Evolutionary conservation across 176 grass and related monocot species (phyloP), one percentile per base, ranked within the genome.

Genomic region (Cenchrus purpureus): DNA sequence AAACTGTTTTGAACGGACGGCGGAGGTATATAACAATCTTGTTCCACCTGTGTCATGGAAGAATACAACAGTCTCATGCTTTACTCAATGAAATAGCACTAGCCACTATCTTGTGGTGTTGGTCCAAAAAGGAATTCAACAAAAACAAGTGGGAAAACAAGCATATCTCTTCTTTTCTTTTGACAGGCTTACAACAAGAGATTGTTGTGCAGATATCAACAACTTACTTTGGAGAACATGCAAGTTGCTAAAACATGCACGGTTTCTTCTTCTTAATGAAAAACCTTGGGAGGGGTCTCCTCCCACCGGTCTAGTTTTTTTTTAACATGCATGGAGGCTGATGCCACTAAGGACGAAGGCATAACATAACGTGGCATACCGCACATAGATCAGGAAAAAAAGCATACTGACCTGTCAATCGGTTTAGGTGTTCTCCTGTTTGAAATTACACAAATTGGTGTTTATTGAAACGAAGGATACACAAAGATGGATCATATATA

Each of bases 381-480:
- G 37, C 37, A 0, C 0, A 76, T 50, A 53, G 22, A 19, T 69
- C 45, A 10, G 34, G 29, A 10, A 7, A 56, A 37, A 75, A 40
- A 4, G 1, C 20, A 59, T 76, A 44, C 5, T 59, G 6, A 69
- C n/a, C 17, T 51, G 15, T 52, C 63, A 50, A 42, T 54, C 19
- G 68, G 68, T 29, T 20, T 14, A 70, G 8, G n/a, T 70, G 14
- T 48, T 71, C 73, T 50, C 42, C 2, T 62, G 43, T 51, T 10
- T 45, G 16, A 49, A 50, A 40, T 65, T 22, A 40, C 74, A 73
- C 68, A 57, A 86, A 49, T 20, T 19, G 63, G 16, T 76, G 20
- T 28, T 56, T 81, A 86, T 63, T 54, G 44, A 42, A 85, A 57
- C 37, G 34, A 17, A 77, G 65, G 55, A 71, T 64, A 82, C 6